These are phyloP conservation scores for Trichosporon ovoides DNA, from an alignment of 1,284 basidiomycete genomes.

Conservation along the genomic window DNA sequence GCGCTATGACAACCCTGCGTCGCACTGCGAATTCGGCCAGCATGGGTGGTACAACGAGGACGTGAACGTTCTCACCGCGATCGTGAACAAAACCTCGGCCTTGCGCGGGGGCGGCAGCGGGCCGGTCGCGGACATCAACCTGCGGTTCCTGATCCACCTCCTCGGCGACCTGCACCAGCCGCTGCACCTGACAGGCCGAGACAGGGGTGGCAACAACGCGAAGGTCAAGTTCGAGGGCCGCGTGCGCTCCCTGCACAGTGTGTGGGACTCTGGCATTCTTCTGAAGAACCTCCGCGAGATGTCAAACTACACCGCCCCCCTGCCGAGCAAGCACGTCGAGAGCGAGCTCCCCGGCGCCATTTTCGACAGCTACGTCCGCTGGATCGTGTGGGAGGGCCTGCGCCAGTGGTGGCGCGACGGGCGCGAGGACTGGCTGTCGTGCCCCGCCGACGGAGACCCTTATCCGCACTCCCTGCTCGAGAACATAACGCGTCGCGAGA, in stretches of 20 bases:
- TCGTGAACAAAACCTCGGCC: slow-evolving; percentile 63
- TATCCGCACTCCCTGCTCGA: slow-evolving; percentile 38
- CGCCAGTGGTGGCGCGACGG: slow-evolving; percentile 61
- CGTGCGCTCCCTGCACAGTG: slow-evolving; percentile 63
- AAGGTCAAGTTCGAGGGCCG: slow-evolving; percentile 66
- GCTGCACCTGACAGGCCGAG: slow-evolving; percentile 76
- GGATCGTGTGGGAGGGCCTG: slow-evolving; percentile 76
- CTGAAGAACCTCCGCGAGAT: slow-evolving; percentile 71
- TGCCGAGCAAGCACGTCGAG: slow-evolving; percentile 64
- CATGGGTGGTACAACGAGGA: slow-evolving; percentile 66
- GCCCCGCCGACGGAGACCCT: slow-evolving; percentile 53
- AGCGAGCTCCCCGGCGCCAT: slow-evolving; percentile 67
- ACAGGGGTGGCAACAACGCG: slow-evolving; percentile 73
- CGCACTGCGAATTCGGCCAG: slow-evolving; percentile 68
- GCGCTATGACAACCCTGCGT: slow-evolving; percentile 62
- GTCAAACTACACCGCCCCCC: slow-evolving; percentile 65
- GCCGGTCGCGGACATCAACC: slow-evolving; percentile 59
- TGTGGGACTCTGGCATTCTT: slow-evolving; percentile 79
- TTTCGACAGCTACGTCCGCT: slow-evolving; percentile 83
- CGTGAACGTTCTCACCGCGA: slow-evolving; percentile 67
- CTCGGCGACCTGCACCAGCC: slow-evolving; percentile 88
- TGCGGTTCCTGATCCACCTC: slow-evolving; percentile 87
- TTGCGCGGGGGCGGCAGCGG: slow-evolving; percentile 38
- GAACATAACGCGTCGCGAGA: slow-evolving; percentile 7
- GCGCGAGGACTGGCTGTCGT: slow-evolving; percentile 59